These are phyloP conservation scores for Inga laurina DNA, from an alignment of 306 rosid genomes.

Conservation along the genomic window DNA sequence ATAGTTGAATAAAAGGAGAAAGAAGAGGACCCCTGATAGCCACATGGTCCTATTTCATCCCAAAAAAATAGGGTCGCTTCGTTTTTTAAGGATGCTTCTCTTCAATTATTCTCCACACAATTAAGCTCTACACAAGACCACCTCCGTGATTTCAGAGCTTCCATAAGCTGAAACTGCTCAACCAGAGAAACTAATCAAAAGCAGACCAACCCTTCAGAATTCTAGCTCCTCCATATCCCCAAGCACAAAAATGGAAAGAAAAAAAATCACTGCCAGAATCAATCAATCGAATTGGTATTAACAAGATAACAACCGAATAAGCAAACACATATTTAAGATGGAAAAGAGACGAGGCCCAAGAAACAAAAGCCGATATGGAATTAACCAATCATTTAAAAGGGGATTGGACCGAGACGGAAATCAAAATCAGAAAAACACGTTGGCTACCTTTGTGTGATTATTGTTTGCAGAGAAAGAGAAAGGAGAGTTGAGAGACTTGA, in stretches of 20 bases:
- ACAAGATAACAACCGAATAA: neutral
- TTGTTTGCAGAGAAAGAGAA: constrained; percentile 17
- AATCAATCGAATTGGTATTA: neutral
- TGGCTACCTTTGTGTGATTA: constrained; percentile 41
- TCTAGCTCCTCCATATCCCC: constrained; percentile 29
- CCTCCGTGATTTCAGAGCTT: constrained; percentile 63
- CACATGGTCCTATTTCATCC: constrained; percentile 40
- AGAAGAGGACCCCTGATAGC: constrained; percentile 43
- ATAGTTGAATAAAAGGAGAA: constrained; percentile 22
- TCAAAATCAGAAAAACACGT: neutral
- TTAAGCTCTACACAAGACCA: constrained; percentile 31
- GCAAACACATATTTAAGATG: neutral
- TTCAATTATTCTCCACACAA: constrained; percentile 67
- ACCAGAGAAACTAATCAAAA: neutral
- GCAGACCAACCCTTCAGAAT: constrained; percentile 23
- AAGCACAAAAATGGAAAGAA: neutral
- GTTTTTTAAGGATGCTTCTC: constrained; percentile 44
- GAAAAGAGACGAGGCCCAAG: neutral
- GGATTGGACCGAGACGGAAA: neutral
- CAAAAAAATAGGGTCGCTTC: constrained; percentile 51
- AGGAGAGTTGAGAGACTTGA: constrained; percentile 10
- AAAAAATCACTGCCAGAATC: neutral
- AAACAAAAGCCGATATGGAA: neutral
- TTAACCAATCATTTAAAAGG: constrained; percentile 14
- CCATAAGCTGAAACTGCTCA: constrained; percentile 40